Percentiles rank a stretch among this genome's conserved stretches.
These are phyloP conservation scores for Trichoderma sp. DNA, from an alignment of 2,329 filamentous ascomycete genomes.

Conservation along the genomic window DNA sequence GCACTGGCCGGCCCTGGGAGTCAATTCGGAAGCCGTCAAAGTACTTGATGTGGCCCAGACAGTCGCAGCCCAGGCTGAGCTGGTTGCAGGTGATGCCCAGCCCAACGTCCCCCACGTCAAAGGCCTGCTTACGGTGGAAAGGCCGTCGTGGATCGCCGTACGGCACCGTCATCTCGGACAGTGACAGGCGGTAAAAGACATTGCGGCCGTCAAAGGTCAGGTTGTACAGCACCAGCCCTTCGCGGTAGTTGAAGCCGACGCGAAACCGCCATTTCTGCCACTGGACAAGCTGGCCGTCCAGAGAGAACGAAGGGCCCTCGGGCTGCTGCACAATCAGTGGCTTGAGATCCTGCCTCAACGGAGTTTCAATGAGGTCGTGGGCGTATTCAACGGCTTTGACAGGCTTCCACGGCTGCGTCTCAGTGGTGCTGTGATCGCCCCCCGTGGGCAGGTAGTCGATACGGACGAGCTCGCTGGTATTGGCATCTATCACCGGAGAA, in stretches of 20 bases:
- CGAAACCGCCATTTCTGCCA: slow-evolving; percentile 74
- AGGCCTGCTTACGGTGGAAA: slow-evolving; percentile 71
- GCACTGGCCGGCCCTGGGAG: slow-evolving; percentile 56
- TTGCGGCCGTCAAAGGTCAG: slow-evolving; percentile 68
- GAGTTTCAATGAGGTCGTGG: slow-evolving; percentile 54
- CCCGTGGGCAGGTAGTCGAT: slow-evolving; percentile 61
- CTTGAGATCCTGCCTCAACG: slow-evolving; percentile 60
- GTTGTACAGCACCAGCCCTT: slow-evolving; percentile 72
- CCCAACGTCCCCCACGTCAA: slow-evolving; percentile 72
- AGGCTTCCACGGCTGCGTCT: slow-evolving; percentile 43
- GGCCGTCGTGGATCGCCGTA: slow-evolving; percentile 69
- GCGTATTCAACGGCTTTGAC: slow-evolving; percentile 57
- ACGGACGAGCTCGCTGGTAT: slow-evolving; percentile 57
- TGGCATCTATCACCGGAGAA: slow-evolving; percentile 61
- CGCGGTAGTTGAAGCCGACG: slow-evolving; percentile 69
- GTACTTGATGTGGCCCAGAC: slow-evolving; percentile 68
- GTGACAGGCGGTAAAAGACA: slow-evolving; percentile 67
- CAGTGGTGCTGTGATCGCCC: slow-evolving; percentile 51
- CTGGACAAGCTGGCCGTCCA: slow-evolving; percentile 53
- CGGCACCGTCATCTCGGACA: slow-evolving; percentile 71
- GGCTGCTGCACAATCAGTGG: slow-evolving; percentile 73
- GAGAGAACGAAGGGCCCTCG: slow-evolving; percentile 67
- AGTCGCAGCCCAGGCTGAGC: slow-evolving; percentile 69
- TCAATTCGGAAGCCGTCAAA: slow-evolving; percentile 62
- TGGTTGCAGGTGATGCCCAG: slow-evolving; percentile 70